Evolutionary conservation across 768 basidiomycete species (phyloP).

Genomic region (Gloeopeniophorella convolvens): DNA sequence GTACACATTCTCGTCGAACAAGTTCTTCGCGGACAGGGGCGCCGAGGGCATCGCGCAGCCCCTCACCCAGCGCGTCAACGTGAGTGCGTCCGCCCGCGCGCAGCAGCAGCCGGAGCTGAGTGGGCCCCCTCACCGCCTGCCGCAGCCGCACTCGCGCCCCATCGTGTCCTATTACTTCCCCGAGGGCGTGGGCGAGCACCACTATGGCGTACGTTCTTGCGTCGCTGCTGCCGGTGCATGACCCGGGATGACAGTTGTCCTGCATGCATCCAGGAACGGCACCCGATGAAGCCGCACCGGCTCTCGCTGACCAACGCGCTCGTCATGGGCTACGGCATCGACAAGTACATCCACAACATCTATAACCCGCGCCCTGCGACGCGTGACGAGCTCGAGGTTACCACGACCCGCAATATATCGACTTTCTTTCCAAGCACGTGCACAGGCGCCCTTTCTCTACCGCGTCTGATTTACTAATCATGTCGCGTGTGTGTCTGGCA

Average conservation of each 20-base stretch:
- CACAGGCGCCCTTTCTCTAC: background rate
- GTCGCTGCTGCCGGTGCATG: background rate
- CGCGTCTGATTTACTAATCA: background rate
- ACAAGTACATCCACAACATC: conserved; percentile 90
- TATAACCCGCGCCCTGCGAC: conserved; percentile 88
- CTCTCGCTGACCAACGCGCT: conserved; percentile 94
- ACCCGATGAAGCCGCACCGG: conserved; percentile 98
- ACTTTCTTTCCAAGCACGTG: conserved; percentile 83
- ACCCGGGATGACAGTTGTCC: conserved; percentile 10
- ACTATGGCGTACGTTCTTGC: conserved; percentile 75
- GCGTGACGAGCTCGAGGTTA: conserved; percentile 84
- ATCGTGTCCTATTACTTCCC: conserved; percentile 97
- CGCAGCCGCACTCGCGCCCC: conserved; percentile 80
- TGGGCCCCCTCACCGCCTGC: no score
- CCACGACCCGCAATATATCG: conserved; percentile 93
- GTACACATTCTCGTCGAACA: conserved; percentile 60
- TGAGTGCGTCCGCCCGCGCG: conserved; percentile 36
- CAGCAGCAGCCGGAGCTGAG: background rate
- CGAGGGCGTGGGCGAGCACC: conserved; percentile 87
- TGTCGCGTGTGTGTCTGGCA: conserved; percentile 1
- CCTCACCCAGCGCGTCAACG: conserved; percentile 73
- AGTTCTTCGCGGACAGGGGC: conserved; percentile 76
- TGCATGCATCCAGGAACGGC: conserved; percentile 62
- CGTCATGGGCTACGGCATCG: conserved; percentile 92
- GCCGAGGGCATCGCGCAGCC: conserved; percentile 65